Evolutionary conservation across 106 monocot species (phyloP), one percentile per base, ranked within the genome.

Genomic region (Dendrobium chrysotoxum): DNA sequence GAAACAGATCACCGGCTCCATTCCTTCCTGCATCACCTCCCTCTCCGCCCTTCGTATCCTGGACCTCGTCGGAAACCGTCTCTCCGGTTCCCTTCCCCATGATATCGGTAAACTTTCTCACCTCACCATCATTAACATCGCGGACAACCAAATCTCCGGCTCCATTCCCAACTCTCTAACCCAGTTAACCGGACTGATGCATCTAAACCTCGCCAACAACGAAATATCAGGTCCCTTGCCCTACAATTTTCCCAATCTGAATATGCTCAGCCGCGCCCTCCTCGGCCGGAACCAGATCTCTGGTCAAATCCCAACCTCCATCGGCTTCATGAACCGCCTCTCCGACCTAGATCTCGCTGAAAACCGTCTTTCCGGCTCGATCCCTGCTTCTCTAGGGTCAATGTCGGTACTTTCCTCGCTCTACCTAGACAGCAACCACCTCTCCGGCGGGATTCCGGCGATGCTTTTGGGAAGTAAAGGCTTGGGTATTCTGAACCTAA

Each of bases 191-290:
- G 81, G 86, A 17, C 84, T 96, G 41, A 94, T 84, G 86, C 96
- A 92, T 78, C 94, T 96, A 83, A 90, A 96, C 82, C 90, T 96
- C 70, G 73, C 83, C 82, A 68, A 67, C 72, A 96, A 96, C 84
- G 64, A 47, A 39, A 75, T 96, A 67, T 39, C 89, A 61, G 96
- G 92, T 26, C 20, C 26, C 1, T 80, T 96, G 66, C 96, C 96
- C 15, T 9, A 76, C 13, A 66, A 88, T 73, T 81, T 96, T 66
- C 94, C 87, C 6, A 61, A 82, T 46, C 87, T 96, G 28, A 53
- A 75, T 26, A 96, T 87, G 96, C 90, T 96, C 40, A 94, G 92
- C 85, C 85, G 96, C 9, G 93, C 92, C 0, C 87, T 96, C 26
- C 85, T 96, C 23, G 79, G 72, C 9, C 80, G 86, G 57, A 96